Evolutionary conservation across 2,329 filamentous ascomycete genomes (phyloP).

Genomic region (Hymenoscyphus occultus): DNA sequence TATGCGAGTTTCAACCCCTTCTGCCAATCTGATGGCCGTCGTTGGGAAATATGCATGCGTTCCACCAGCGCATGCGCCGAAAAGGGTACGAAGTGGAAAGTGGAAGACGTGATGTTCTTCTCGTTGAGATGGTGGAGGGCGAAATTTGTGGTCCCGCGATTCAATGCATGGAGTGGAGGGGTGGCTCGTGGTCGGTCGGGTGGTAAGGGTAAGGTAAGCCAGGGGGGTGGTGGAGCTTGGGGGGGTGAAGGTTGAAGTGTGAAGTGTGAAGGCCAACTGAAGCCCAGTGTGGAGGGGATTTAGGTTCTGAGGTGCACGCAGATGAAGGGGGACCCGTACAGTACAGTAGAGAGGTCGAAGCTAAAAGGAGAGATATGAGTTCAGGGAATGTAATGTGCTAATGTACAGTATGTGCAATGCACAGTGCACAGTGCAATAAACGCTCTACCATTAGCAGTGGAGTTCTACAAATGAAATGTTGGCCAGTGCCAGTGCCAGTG

Average conservation of each 20-base stretch:
- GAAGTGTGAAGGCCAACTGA: too few species aligned
- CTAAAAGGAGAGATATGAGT: background rate
- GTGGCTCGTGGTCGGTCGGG: too few species aligned
- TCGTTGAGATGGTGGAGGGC: background rate
- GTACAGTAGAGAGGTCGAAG: background rate
- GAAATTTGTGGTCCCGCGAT: constrained; percentile 4
- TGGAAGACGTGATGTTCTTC: constrained; percentile 1
- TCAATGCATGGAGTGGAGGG: background rate
- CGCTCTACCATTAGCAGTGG: too few species aligned
- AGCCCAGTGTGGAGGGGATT: too few species aligned
- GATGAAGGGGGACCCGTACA: too few species aligned
- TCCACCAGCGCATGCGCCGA: constrained; percentile 13
- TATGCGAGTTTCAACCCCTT: constrained; percentile 1
- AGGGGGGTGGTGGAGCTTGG: background rate
- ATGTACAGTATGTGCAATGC: too few species aligned
- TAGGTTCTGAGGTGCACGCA: background rate
- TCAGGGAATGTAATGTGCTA: too few species aligned
- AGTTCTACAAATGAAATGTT: background rate
- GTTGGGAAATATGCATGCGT: constrained; percentile 26
- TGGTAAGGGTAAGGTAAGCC: background rate
- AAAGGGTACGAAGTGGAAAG: background rate
- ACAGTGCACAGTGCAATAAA: too few species aligned
- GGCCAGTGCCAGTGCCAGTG: background rate
- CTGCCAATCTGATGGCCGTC: background rate
- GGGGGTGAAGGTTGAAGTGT: background rate